Conservation (phyloP, 1,284 basidiomycete species). For the Leccinum solheimii region DNA sequence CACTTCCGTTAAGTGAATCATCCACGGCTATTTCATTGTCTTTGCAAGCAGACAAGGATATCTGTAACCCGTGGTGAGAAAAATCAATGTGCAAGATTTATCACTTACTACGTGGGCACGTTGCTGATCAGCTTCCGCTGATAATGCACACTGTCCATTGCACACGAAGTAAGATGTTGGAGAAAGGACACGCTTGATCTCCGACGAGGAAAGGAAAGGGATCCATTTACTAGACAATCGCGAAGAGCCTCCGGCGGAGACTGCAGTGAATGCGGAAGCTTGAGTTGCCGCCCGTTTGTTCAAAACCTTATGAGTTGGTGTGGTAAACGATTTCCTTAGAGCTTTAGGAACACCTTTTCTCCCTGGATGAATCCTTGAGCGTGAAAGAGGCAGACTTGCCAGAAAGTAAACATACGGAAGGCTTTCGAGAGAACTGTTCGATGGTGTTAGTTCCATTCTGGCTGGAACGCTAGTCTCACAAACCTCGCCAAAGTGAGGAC, state of each 20-base stretch:
- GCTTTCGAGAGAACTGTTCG: conserved; percentile 4
- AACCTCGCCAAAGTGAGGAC: conserved; percentile 14
- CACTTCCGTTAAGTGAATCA: conserved; percentile 13
- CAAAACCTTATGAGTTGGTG: conserved; percentile 3
- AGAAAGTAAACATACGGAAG: conserved; percentile 12
- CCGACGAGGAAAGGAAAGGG: conserved; percentile 18
- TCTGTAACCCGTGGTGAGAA: conserved; percentile 9
- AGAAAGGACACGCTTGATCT: conserved; percentile 20
- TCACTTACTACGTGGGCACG: conserved; percentile 29
- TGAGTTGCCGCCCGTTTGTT: conserved; percentile 15
- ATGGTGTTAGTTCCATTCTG: conserved; percentile 1
- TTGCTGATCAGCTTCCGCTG: conserved; percentile 4
- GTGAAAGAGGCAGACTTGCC: not conserved
- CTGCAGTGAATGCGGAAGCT: conserved; percentile 11
- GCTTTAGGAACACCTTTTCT: not conserved
- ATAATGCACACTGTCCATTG: conserved; percentile 20
- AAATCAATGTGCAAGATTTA: not conserved
- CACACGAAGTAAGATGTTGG: conserved; percentile 19
- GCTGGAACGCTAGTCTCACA: not conserved
- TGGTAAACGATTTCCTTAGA: conserved; percentile 2
- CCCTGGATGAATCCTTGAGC: conserved; percentile 6
- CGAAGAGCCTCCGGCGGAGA: conserved; percentile 25
- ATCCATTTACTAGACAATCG: conserved; percentile 10
- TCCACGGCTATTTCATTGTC: conserved; percentile 30
- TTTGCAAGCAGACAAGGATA: conserved; percentile 32